phyloP scores from a whole-genome alignment of 371 early-diverging fungal genomes.

The Haplosporangium sp. region DNA sequence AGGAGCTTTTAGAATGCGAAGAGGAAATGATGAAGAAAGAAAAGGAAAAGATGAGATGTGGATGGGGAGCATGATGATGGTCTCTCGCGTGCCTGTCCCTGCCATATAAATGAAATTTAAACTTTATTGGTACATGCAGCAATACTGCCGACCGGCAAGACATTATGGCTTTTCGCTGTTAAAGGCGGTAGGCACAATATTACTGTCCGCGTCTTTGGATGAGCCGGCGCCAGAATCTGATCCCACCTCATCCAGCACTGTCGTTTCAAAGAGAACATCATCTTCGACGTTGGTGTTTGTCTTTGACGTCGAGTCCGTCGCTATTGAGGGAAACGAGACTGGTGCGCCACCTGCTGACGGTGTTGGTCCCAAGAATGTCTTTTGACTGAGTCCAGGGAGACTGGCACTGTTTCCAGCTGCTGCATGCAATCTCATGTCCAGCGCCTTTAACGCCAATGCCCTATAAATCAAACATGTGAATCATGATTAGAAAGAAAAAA shows the following conservation, averaged over 20 bases:
- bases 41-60: background rate
- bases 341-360: constrained; percentile 16
- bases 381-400: constrained; percentile 21
- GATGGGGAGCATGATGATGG: background rate
- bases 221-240: background rate
- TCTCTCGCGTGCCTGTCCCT: too few species aligned
- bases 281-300: constrained; percentile 7
- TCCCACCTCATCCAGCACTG: constrained; percentile 11
- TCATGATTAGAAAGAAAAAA: background rate
- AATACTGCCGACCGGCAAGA: too few species aligned
- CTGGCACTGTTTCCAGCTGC: constrained; percentile 37
- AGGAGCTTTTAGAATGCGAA: too few species aligned
- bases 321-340: background rate
- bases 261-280: constrained; percentile 29
- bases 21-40: background rate
- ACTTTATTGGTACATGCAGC: background rate
- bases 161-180: too few species aligned
- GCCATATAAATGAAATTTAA: background rate
- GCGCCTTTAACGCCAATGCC: constrained; percentile 72
- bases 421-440: constrained; percentile 68
- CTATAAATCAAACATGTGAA: constrained; percentile 27
- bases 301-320: constrained; percentile 7
- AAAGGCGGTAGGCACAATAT: too few species aligned
- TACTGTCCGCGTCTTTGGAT: too few species aligned
- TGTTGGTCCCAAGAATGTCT: constrained; percentile 24